A percentile compares a stretch with the other conserved stretches of the same genome.
Evolutionary conservation across 1,284 basidiomycete species (phyloP).

Genomic region (Microbotryum scabiosae): DNA sequence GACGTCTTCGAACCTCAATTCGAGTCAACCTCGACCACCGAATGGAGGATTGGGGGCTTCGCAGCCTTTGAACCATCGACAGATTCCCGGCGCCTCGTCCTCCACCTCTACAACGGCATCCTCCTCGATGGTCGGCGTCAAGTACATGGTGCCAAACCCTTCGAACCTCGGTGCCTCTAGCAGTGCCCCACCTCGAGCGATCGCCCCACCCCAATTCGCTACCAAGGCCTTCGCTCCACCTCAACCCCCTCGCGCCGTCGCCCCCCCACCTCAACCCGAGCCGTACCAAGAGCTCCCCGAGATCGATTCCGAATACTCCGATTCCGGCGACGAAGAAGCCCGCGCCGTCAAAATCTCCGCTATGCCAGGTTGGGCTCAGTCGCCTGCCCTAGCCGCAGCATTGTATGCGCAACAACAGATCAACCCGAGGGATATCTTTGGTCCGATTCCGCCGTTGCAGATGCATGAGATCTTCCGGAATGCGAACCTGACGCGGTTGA

Average conservation of each 20-base stretch:
- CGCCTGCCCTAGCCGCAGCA: slow-evolving; percentile 67
- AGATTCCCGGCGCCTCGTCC: no score
- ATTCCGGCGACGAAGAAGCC: slow-evolving; percentile 74
- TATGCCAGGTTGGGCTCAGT: slow-evolving; percentile 80
- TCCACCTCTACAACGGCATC: slow-evolving; percentile 9
- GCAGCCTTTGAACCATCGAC: no score
- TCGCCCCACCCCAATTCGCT: slow-evolving; percentile 36
- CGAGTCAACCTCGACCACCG: no score
- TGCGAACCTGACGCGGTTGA: slow-evolving; percentile 56
- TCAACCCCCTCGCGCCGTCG: slow-evolving; percentile 19
- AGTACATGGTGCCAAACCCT: slow-evolving; percentile 19
- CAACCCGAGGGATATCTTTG: slow-evolving; percentile 89
- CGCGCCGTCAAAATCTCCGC: slow-evolving; percentile 56
- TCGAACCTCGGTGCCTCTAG: slow-evolving; percentile 1
- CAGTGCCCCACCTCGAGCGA: slow-evolving; percentile 31
- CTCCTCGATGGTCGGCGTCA: slow-evolving; percentile 22
- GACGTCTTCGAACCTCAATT: no score
- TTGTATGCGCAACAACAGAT: slow-evolving; percentile 63
- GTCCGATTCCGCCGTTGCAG: slow-evolving; percentile 65
- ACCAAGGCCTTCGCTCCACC: slow-evolving; percentile 34
- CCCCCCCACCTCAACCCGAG: slow-evolving; percentile 48
- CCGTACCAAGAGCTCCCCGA: slow-evolving; percentile 76
- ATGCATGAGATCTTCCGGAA: slow-evolving; percentile 66
- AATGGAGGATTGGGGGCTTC: slow-evolving; percentile 2
- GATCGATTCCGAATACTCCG: slow-evolving; percentile 89